Percentiles rank a stretch among this genome's conserved stretches.
Evolutionary conservation across 2,329 filamentous ascomycete species (phyloP).

Genomic region (Curvularia verruculosa): DNA sequence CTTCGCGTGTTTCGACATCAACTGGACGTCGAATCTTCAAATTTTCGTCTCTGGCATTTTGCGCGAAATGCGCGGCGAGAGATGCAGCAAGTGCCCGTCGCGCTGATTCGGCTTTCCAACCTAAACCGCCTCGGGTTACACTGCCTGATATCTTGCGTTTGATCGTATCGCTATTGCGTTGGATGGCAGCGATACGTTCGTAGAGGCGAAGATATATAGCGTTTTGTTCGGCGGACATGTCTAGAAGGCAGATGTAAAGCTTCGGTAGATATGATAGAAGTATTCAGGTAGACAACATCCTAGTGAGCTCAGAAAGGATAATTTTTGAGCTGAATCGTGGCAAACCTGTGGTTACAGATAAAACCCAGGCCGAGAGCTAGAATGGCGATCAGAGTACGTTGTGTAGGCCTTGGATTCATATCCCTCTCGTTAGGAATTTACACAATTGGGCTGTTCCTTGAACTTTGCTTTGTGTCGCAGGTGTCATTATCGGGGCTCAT

Average conservation of each 20-base stretch:
- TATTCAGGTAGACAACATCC: background rate
- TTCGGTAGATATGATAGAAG: background rate
- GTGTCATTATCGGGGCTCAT: background rate
- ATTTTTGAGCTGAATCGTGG: background rate
- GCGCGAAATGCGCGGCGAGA: background rate
- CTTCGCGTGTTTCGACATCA: too few species aligned
- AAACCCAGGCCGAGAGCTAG: background rate
- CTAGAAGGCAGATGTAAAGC: background rate
- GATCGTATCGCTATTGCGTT: background rate
- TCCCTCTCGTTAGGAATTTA: background rate
- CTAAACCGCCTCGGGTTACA: background rate
- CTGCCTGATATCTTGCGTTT: background rate
- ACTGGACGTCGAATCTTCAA: background rate
- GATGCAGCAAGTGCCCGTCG: background rate
- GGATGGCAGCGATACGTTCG: conserved; percentile 8
- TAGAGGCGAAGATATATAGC: background rate
- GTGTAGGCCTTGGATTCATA: background rate
- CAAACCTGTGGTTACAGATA: background rate
- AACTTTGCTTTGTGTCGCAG: background rate
- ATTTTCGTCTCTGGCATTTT: background rate
- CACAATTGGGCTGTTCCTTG: background rate
- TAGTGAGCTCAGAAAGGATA: background rate
- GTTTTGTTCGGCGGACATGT: conserved; percentile 3
- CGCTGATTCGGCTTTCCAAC: background rate
- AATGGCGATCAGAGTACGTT: background rate